Evolutionary conservation across 1,284 basidiomycete genomes (phyloP).

Genomic region (Boletellus deceptivus): DNA sequence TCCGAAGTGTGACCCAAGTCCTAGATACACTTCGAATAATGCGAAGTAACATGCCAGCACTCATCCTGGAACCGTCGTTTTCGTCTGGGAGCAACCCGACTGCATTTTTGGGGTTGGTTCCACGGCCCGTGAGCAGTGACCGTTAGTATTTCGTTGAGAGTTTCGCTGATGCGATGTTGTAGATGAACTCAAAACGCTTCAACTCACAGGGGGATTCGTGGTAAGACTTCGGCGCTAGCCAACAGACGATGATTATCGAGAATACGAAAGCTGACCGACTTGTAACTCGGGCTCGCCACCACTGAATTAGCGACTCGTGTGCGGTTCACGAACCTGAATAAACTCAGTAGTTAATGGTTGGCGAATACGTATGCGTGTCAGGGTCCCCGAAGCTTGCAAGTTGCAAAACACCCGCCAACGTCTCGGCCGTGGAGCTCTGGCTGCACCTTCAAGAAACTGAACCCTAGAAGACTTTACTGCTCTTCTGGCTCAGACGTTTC

Average conservation of each 20-base stretch:
- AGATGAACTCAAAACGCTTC: conserved; percentile 31
- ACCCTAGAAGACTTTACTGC: too few species aligned
- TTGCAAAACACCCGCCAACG: too few species aligned
- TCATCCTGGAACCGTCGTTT: conserved; percentile 28
- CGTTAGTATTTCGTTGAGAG: conserved; percentile 19
- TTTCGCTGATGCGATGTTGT: conserved; percentile 31
- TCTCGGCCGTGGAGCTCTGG: too few species aligned
- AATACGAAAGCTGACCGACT: conserved; percentile 20
- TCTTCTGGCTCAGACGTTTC: too few species aligned
- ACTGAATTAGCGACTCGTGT: too few species aligned
- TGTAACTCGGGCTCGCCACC: background rate
- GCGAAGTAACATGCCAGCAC: conserved; percentile 22
- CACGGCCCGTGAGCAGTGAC: conserved; percentile 31
- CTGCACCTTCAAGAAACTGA: too few species aligned
- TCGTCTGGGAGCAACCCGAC: conserved; percentile 23
- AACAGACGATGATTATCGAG: conserved; percentile 22
- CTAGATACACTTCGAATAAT: conserved; percentile 7
- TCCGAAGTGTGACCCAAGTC: conserved; percentile 33
- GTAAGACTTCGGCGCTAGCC: conserved; percentile 32
- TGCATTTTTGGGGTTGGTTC: conserved; percentile 23
- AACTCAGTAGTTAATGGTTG: too few species aligned
- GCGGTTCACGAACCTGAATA: too few species aligned
- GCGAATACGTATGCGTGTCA: too few species aligned
- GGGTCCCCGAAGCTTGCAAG: too few species aligned
- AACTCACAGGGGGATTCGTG: conserved; percentile 33